Evolutionary conservation across 805 yeast species (phyloP).

Genomic region (Saccharomyces mikatae): DNA sequence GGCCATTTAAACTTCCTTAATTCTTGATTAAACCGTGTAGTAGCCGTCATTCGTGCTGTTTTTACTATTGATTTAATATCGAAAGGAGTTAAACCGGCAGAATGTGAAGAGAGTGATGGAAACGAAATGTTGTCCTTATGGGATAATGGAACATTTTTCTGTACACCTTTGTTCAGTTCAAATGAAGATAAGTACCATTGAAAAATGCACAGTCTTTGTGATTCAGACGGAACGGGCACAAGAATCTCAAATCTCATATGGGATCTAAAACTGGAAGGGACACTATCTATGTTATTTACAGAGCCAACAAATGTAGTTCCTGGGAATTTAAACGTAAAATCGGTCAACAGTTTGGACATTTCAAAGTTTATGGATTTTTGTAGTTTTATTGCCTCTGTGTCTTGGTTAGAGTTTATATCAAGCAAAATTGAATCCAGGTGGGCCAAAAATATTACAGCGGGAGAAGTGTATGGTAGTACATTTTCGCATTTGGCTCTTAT

Average conservation of each 20-base stretch:
- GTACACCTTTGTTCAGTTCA: slow-evolving; percentile 15
- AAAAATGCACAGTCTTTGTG: slow-evolving; percentile 62
- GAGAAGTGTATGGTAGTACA: slow-evolving; percentile 39
- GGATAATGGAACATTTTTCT: background rate
- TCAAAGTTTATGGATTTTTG: slow-evolving; percentile 36
- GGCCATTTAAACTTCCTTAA: slow-evolving; percentile 8
- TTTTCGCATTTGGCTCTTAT: slow-evolving; percentile 71
- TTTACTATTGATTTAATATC: slow-evolving; percentile 68
- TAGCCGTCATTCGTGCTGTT: slow-evolving; percentile 52
- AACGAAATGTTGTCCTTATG: slow-evolving; percentile 35
- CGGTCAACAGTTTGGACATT: slow-evolving; percentile 48
- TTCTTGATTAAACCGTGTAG: slow-evolving; percentile 38
- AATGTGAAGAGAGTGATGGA: slow-evolving; percentile 61
- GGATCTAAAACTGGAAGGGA: slow-evolving; percentile 59
- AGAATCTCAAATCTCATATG: slow-evolving; percentile 69
- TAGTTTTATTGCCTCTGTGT: slow-evolving; percentile 30
- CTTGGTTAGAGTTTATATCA: slow-evolving; percentile 52
- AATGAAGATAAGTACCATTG: slow-evolving; percentile 36
- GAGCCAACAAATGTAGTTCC: slow-evolving; percentile 55
- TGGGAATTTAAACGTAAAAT: slow-evolving; percentile 35
- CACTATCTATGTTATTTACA: slow-evolving; percentile 54
- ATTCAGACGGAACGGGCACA: slow-evolving; percentile 69
- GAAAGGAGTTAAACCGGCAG: slow-evolving; percentile 87
- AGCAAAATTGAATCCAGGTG: slow-evolving; percentile 74
- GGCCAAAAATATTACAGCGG: slow-evolving; percentile 48